These are phyloP conservation scores for Cyberlindnera mycetangii DNA, from an alignment of 805 yeast genomes.

Conservation along the genomic window DNA sequence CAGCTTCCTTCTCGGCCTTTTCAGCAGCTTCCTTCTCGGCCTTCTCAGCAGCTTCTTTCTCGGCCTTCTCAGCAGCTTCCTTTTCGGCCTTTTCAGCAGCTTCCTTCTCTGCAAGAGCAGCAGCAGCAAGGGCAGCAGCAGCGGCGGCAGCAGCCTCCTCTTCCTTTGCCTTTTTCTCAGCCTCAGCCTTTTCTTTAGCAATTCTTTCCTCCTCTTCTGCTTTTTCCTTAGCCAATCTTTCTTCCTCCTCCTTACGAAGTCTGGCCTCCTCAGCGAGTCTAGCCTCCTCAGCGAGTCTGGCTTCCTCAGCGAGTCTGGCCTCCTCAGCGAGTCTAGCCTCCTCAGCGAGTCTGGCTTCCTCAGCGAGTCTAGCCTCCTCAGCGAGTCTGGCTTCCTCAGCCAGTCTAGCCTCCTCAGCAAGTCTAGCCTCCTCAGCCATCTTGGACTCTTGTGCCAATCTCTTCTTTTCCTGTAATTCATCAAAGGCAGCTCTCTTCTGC, in stretches of 20 bases:
- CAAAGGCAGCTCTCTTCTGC: slow-evolving; percentile 24
- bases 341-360: background rate
- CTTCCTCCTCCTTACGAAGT: slow-evolving; percentile 18
- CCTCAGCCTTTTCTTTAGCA: slow-evolving; percentile 15
- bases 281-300: slow-evolving; percentile 2
- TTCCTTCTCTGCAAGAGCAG: slow-evolving; percentile 3
- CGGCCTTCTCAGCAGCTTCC: slow-evolving; percentile 6
- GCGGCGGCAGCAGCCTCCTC: slow-evolving; percentile 6
- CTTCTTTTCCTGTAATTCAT: slow-evolving; percentile 14
- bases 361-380: background rate
- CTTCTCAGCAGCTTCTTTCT: slow-evolving; percentile 7
- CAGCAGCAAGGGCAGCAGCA: slow-evolving; percentile 6
- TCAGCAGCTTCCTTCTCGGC: slow-evolving; percentile 7
- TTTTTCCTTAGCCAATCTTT: slow-evolving; percentile 11
- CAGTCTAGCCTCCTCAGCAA: slow-evolving; percentile 2
- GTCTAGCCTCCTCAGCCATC: slow-evolving; percentile 6
- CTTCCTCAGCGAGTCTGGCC: background rate
- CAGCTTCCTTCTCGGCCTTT: slow-evolving; percentile 7
- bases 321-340: slow-evolving; percentile 1
- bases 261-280: slow-evolving; percentile 5
- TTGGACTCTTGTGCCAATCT: slow-evolving; percentile 4
- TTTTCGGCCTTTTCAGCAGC: slow-evolving; percentile 7
- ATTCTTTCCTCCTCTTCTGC: slow-evolving; percentile 2
- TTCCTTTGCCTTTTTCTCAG: slow-evolving; percentile 12
- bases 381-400: slow-evolving; percentile 12